phyloP scores from a whole-genome alignment of 225 moss, liverwort and hornwort genomes.

The Pseudoscleropodium purum region DNA sequence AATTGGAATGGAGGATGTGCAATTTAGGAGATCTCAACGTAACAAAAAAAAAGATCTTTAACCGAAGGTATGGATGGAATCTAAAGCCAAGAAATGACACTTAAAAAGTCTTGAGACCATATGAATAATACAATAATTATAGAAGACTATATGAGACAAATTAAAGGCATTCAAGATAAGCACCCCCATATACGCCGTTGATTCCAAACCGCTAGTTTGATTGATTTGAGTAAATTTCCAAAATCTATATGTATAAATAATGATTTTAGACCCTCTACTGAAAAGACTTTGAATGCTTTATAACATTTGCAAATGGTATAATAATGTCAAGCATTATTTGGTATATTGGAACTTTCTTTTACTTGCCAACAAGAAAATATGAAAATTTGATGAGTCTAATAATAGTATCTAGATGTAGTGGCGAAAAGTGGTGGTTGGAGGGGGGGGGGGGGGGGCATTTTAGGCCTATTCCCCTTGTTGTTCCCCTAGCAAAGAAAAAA shows the following conservation, averaged over 20 bases:
- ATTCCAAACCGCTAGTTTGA: background rate
- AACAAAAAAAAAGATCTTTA: too few species aligned
- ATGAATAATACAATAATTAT: background rate
- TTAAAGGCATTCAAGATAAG: background rate
- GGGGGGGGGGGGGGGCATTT: accelerated
- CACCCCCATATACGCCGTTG: background rate
- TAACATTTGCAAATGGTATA: background rate
- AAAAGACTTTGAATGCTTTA: accelerated
- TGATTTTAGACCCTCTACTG: background rate
- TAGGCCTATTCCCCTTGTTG: too few species aligned
- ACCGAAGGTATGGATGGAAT: background rate
- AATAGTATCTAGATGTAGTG: background rate
- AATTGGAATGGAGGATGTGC: too few species aligned
- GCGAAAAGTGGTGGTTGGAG: accelerated
- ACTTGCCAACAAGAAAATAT: background rate
- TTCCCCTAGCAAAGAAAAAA: too few species aligned
- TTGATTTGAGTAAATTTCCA: accelerated
- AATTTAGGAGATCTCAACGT: too few species aligned
- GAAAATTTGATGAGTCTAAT: accelerated
- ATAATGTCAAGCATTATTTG: accelerated
- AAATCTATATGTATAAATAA: background rate
- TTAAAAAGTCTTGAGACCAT: background rate
- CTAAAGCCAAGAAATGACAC: background rate
- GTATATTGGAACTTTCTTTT: accelerated
- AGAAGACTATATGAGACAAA: background rate